Percentiles rank a stretch among this genome's conserved stretches.
These are phyloP conservation scores for Penicillium sp. DNA, from an alignment of 2,329 filamentous ascomycete species.

Conservation along the genomic window DNA sequence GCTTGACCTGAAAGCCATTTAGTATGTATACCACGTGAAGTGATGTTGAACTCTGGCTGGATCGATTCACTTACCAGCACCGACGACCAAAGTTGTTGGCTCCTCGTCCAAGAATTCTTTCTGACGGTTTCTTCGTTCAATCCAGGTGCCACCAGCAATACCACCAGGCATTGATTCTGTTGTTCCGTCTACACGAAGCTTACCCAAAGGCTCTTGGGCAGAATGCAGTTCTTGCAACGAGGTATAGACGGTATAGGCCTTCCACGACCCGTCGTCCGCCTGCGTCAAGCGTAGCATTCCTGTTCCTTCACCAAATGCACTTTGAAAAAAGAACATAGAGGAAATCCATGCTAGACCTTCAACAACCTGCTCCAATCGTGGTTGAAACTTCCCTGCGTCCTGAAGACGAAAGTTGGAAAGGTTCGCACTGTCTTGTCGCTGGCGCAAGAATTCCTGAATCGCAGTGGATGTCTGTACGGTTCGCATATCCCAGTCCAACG, in stretches of 20 bases:
- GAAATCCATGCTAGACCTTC: conserved; percentile 37
- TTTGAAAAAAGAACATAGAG: conserved; percentile 45
- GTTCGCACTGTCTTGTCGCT: conserved; percentile 26
- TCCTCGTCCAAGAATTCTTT: conserved; percentile 39
- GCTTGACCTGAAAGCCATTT: conserved; percentile 39
- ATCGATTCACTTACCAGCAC: conserved; percentile 33
- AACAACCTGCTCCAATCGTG: conserved; percentile 29
- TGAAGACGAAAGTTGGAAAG: conserved; percentile 36
- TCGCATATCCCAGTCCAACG: conserved; percentile 43
- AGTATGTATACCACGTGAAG: background rate
- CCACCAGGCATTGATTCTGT: conserved; percentile 37
- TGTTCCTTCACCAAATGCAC: conserved; percentile 36
- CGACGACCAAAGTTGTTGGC: conserved; percentile 44
- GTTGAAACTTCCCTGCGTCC: conserved; percentile 35
- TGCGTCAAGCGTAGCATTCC: conserved; percentile 41
- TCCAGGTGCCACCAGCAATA: conserved; percentile 37
- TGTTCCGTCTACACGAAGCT: conserved; percentile 36
- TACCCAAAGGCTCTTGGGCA: conserved; percentile 36
- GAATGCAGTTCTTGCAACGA: conserved; percentile 40
- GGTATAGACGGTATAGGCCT: conserved; percentile 43
- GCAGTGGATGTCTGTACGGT: conserved; percentile 34
- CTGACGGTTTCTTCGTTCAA: conserved; percentile 35
- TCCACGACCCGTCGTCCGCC: conserved; percentile 33
- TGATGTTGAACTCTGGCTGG: background rate
- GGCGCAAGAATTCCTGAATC: conserved; percentile 35